Evolutionary conservation across 164 flowering plant genomes (phyloP), one percentile per base, ranked within the genome.

Genomic region (Chimonanthus praecox): DNA sequence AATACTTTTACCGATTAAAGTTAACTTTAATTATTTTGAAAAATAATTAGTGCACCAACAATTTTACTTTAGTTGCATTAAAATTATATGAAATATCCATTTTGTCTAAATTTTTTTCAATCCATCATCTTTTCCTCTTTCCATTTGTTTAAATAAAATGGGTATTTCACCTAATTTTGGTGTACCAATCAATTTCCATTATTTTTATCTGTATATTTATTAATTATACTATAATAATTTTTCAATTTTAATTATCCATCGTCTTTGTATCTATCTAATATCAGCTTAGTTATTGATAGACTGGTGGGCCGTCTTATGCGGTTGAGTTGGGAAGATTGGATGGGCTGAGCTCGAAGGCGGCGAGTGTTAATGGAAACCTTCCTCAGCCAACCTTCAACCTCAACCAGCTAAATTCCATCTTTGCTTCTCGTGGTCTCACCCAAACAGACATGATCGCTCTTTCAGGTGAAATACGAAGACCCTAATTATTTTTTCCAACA

Each of bases 241-340:
- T 21, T 21, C 1, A 1, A 33, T 33, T 33, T 33, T 33, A 33
- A 1, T 33, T 33, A 33, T 33, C 5, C 1, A 54, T 54, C n/a
- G 4, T 2, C 7, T 54, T 54, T 54, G 16, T 10, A 10, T 54
- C n/a, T 10, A 13, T 11, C 15, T 33, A 44, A 11, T 3, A 63
- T 21, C 2, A 33, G 21, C 60, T 7, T 20, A n/a, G n/a, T 46
- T 46, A n/a, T 21, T 50, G 49, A 48, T 82, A 94, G 98, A 21
- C 92, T 1, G 97, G 97, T 2, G 99, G 99, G 47, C 97, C 99
- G 1, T 84, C 81, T 33, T 94, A 86, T 49, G 76, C 84, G 0
- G 98, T 92, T 5, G 99, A 94, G 66, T 73, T 94, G 67, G 99
- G 99, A 47, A 85, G 99, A 77, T 48, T 82, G 46, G 99, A 94